Evolutionary conservation across 2,329 filamentous ascomycete genomes (phyloP), one percentile per base, ranked within the genome.

Genomic region (Chaetomiaceae sp.): DNA sequence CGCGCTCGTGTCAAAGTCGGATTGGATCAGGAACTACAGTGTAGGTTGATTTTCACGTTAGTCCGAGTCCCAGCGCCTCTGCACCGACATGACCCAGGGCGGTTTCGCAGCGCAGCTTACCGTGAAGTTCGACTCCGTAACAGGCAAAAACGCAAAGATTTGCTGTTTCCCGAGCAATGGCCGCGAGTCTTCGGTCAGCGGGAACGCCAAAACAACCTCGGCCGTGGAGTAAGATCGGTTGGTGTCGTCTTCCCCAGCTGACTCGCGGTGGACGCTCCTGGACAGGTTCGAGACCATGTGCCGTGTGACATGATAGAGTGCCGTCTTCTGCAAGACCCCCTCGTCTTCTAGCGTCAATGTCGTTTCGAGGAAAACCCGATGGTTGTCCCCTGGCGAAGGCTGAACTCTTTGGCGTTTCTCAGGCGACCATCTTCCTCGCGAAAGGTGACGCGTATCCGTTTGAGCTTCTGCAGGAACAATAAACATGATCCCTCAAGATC

Each of bases 381-480:
- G 37, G n/a, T 20, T n/a, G 20, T 29, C 37, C 2, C 24, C 22
- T 30, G 4, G 15, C 37, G 17, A 19, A 36, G 19, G 11, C 15
- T 4, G 22, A 40, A 29, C 17, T 41, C 18, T 15, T 18, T 19
- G 10, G 24, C 7, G 43, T 4, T 4, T 40, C 20, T 14, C 17
- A 20, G 15, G 4, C 15, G 17, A 5, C 26, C 35, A 8, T 39
- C 39, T 12, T 48, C 12, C 20, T 36, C 35, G 35, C 33, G 35
- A 29, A 48, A 44, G 12, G 39, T 6, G 24, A 48, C 26, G 4
- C 34, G 20, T 17, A 72, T 61, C 3, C 20, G 54, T 15, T 56
- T 52, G 0, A 72, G 33, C 3, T 70, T 71, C 6, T 55, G 61
- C 19, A 71, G 45, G 49, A 73, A 73, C 0, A 73, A 51, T 0